Evolutionary conservation across 805 yeast genomes (phyloP).

Genomic region (Tetrapisispora taiwanensis): DNA sequence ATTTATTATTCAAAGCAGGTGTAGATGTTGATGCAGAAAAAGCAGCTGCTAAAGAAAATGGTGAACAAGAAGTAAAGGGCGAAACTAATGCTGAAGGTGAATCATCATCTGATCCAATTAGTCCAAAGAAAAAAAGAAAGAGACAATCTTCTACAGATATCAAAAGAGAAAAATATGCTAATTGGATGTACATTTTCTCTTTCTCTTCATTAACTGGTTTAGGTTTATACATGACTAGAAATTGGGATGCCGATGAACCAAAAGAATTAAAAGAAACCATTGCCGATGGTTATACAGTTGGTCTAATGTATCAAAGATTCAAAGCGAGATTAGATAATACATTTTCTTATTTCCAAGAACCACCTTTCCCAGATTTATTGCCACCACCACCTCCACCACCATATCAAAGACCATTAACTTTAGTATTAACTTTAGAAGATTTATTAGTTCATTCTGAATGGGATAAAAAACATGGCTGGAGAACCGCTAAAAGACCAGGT

Average conservation of each 20-base stretch:
- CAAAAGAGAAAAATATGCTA: conserved; percentile 76
- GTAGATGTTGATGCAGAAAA: conserved; percentile 42
- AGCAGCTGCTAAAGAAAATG: neutral
- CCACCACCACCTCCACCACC: conserved; percentile 90
- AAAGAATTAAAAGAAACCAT: conserved; percentile 43
- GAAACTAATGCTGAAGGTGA: conserved; percentile 11
- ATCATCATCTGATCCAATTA: conserved; percentile 8
- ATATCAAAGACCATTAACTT: conserved; percentile 82
- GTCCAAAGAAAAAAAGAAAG: conserved; percentile 33
- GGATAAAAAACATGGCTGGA: conserved; percentile 91
- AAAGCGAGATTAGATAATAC: conserved; percentile 61
- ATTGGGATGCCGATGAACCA: conserved; percentile 77
- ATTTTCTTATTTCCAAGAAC: conserved; percentile 80
- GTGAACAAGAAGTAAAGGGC: conserved; percentile 5
- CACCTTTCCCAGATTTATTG: conserved; percentile 82
- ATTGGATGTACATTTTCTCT: conserved; percentile 53
- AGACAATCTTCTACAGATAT: conserved; percentile 64
- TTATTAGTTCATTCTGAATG: conserved; percentile 84
- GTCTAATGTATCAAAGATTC: conserved; percentile 57
- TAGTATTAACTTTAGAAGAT: conserved; percentile 85
- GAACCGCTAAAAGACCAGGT: conserved; percentile 98
- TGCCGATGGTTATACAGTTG: conserved; percentile 59
- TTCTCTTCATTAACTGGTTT: conserved; percentile 40
- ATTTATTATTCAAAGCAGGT: conserved; percentile 74
- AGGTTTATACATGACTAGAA: conserved; percentile 63